phyloP scores from a whole-genome alignment of 345 rosid species.

The Euphorbia peplus region DNA sequence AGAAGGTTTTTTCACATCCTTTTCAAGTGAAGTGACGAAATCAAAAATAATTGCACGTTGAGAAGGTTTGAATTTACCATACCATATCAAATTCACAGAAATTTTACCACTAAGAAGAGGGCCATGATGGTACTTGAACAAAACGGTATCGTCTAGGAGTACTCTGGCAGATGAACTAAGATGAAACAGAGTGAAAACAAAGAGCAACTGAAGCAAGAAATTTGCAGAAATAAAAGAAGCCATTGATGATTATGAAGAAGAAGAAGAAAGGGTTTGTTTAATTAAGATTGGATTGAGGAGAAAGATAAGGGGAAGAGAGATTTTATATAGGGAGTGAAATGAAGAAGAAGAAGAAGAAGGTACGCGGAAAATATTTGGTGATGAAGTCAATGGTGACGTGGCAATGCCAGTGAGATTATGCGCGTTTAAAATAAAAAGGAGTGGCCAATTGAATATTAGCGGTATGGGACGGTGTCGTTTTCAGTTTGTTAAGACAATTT shows the following conservation, averaged over 20 bases:
- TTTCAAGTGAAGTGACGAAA: conserved; percentile 20
- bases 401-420: too few species aligned
- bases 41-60: conserved; percentile 29
- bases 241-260: conserved; percentile 1
- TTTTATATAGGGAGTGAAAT: background rate
- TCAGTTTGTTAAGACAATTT: too few species aligned
- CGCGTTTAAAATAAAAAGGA: too few species aligned
- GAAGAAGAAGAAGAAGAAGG: background rate
- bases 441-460: too few species aligned
- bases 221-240: conserved; percentile 1
- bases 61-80: conserved; percentile 25
- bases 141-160: background rate
- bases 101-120: conserved; percentile 23
- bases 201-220: background rate
- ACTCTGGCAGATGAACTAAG: conserved; percentile 12
- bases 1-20: conserved; percentile 11
- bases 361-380: too few species aligned
- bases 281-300: background rate
- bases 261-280: too few species aligned
- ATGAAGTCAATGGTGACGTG: too few species aligned
- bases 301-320: background rate
- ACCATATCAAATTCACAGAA: conserved; percentile 26
- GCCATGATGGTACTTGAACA: conserved; percentile 27
- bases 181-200: conserved; percentile 5
- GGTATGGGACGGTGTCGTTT: too few species aligned